Base-by-base conservation (phyloP, 306 rosid species). In the Biancaea sappan region DNA sequence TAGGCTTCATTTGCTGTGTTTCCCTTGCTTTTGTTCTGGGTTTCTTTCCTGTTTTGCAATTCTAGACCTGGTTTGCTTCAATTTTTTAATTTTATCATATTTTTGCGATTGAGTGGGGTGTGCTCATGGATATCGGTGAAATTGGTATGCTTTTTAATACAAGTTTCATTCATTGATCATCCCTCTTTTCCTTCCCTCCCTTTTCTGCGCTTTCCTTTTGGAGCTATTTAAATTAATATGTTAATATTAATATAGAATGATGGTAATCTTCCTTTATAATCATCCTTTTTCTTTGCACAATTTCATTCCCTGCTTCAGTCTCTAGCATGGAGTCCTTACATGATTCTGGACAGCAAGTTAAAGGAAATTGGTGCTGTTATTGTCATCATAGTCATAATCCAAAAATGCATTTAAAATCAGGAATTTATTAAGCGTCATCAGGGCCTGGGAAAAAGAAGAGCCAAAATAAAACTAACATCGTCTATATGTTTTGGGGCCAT, bases 11-110 rank as follows among this genome's bases (percentile, higher is more conserved):
- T 21, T 51, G 57, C 26, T 21, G 13, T 18, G 25, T 51, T 64
- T 22, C 29, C 25, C 9, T 19, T 52, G 14, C 31, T 22, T 53
- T 53, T 3, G 14, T 24, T 22, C 32, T 22, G 18, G 35, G 6
- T 51, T 26, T 12, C 56, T 52, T 66, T 28, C 47, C 43, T 35
- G 70, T 59, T 75, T 70, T 40, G 28, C 67, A 40, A 43, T 43
- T 52, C 11, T 29, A n/a, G 25, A 2, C 57, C 21, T 26, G 37
- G 8, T 25, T 44, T 25, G 15, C 18, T 44, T 66, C 21, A 22
- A 8, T 65, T 64, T 8, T 4, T 44, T 66, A 43, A 8, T 7
- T 16, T 47, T 2, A 26, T 21, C 18, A 8, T n/a, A n/a, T n/a
- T 47, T 67, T 46, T 47, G 72, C 11, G 26, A 18, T 67, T 29